A percentile compares a stretch with the other conserved stretches of the same genome.
Conservation (phyloP, 805 yeast genomes). For the Candida nemodendra region DNA sequence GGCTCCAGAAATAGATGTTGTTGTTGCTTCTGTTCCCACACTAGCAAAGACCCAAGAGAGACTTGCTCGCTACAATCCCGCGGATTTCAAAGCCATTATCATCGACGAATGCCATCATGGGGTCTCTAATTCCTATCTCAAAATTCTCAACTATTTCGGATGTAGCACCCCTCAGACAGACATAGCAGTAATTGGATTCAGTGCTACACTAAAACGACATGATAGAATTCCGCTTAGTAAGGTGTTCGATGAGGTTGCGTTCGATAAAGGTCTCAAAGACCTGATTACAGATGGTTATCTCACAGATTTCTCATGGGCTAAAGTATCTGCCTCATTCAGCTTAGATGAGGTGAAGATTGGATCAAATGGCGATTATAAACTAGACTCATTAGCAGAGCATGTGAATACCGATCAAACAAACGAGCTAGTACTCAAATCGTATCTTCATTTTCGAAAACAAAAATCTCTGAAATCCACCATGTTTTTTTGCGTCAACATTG, state of each 20-base stretch:
- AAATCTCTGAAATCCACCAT: conserved; percentile 58
- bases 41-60: conserved; percentile 44
- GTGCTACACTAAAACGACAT: conserved; percentile 82
- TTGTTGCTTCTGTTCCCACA: conserved; percentile 77
- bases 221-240: conserved; percentile 60
- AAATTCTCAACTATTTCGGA: conserved; percentile 57
- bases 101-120: conserved; percentile 95
- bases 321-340: conserved; percentile 44
- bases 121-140: conserved; percentile 64
- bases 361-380: conserved; percentile 51
- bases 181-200: conserved; percentile 72
- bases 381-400: conserved; percentile 47
- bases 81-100: conserved; percentile 67
- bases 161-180: conserved; percentile 41
- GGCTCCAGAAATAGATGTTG: conserved; percentile 50
- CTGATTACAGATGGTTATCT: conserved; percentile 71
- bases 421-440: conserved; percentile 52
- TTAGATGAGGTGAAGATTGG: conserved; percentile 24
- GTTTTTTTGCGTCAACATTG: conserved; percentile 73
- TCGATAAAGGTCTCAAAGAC: conserved; percentile 58
- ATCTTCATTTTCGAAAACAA: conserved; percentile 43
- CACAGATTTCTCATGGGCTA: conserved; percentile 64
- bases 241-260: conserved; percentile 73
- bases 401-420: conserved; percentile 57
- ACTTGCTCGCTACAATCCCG: conserved; percentile 52